Conservation (phyloP, 139 green algal species). For the Coelastrella sp. region DNA sequence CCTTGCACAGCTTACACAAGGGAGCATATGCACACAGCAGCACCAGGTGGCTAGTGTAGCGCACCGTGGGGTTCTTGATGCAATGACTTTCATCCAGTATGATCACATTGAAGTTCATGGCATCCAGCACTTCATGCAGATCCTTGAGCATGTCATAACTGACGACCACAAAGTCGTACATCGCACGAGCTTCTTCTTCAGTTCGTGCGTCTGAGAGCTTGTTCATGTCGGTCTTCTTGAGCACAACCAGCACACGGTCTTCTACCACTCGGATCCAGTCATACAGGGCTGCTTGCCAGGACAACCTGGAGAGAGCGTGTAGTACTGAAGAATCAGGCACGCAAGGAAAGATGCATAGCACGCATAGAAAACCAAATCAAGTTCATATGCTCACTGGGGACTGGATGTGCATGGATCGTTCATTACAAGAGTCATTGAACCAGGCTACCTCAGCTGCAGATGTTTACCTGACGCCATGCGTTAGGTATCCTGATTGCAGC, state of each 20-base stretch:
- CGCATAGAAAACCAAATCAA: too few relatives aligned
- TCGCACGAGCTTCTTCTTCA: constrained; percentile 21
- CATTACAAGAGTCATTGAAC: too few relatives aligned
- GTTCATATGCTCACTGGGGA: too few relatives aligned
- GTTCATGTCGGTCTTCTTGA: constrained; percentile 55
- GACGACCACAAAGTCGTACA: constrained; percentile 61
- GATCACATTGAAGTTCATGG: constrained; percentile 55
- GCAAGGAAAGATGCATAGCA: too few relatives aligned
- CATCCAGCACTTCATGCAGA: constrained; percentile 28
- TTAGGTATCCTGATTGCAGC: too few relatives aligned
- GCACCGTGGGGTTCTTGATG: constrained; percentile 81
- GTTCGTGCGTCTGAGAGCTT: constrained; percentile 33
- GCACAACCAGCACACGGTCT: constrained; percentile 61
- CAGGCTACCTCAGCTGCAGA: too few relatives aligned
- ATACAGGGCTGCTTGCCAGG: constrained; percentile 81
- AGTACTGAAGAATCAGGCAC: too few relatives aligned
- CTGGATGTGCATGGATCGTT: too few relatives aligned
- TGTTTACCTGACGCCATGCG: too few relatives aligned
- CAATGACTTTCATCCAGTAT: constrained; percentile 84
- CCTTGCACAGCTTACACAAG: too few relatives aligned
- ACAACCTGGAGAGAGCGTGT: constrained; percentile 23
- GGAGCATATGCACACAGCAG: too few relatives aligned
- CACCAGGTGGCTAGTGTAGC: too few relatives aligned
- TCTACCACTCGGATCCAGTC: constrained; percentile 72
- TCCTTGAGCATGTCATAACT: constrained; percentile 50